Conservation (phyloP, 2,329 filamentous ascomycete genomes). For the Colletotrichum chlorophyti region DNA sequence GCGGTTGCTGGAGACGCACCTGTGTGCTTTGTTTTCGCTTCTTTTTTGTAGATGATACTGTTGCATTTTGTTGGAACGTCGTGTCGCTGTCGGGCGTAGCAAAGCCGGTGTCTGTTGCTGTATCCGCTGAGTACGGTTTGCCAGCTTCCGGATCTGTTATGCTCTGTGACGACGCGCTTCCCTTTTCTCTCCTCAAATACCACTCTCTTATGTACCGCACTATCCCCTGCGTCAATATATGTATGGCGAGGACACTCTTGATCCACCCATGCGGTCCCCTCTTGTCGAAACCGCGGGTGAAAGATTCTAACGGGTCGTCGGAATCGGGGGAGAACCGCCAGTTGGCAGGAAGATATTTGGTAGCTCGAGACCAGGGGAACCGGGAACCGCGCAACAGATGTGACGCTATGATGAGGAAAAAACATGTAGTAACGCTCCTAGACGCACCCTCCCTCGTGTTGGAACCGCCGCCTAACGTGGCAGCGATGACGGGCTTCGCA, state of each 20-base stretch:
- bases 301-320: slow-evolving; percentile 55
- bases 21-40: slow-evolving; percentile 90
- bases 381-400: slow-evolving; percentile 59
- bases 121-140: slow-evolving; percentile 47
- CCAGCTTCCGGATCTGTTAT: slow-evolving; percentile 69
- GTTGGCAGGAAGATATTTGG: slow-evolving; percentile 53
- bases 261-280: slow-evolving; percentile 70
- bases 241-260: slow-evolving; percentile 73
- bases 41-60: slow-evolving; percentile 73
- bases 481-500: slow-evolving; percentile 90
- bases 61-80: slow-evolving; percentile 61
- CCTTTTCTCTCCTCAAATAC: slow-evolving; percentile 68
- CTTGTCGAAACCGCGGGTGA: slow-evolving; percentile 58
- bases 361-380: slow-evolving; percentile 54
- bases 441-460: slow-evolving; percentile 72
- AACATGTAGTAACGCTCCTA: slow-evolving; percentile 74
- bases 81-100: slow-evolving; percentile 60
- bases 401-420: slow-evolving; percentile 68
- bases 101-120: slow-evolving; percentile 53
- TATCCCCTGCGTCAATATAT: slow-evolving; percentile 77
- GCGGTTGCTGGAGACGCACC: slow-evolving; percentile 86
- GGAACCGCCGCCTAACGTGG: slow-evolving; percentile 85
- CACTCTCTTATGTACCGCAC: slow-evolving; percentile 74
- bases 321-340: slow-evolving; percentile 53
- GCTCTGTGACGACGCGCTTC: slow-evolving; percentile 54